Evolutionary conservation across 495 filamentous ascomycete species (phyloP).

Genomic region (Penicillium robsamsonii): DNA sequence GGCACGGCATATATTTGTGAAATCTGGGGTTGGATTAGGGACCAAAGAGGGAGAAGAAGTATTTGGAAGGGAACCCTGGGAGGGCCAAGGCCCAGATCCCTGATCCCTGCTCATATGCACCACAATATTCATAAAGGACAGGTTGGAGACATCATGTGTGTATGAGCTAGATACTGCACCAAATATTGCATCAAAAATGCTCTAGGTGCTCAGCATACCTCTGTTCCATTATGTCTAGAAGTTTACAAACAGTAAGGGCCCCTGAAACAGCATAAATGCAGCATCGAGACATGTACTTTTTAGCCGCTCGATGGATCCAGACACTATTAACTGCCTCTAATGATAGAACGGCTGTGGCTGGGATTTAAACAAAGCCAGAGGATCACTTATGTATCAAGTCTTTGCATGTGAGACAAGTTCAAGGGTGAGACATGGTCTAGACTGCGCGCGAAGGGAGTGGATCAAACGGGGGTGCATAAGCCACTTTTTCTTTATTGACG

Average conservation of each 20-base stretch:
- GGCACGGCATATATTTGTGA: background rate
- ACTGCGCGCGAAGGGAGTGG: background rate
- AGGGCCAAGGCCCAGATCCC: background rate
- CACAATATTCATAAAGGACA: background rate
- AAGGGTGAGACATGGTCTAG: slow-evolving; percentile 7
- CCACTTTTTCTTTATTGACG: slow-evolving; percentile 9
- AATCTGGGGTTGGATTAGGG: background rate
- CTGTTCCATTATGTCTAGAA: background rate
- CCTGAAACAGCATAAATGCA: background rate
- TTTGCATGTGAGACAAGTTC: slow-evolving; percentile 4
- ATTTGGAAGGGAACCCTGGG: background rate
- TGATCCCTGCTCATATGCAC: background rate
- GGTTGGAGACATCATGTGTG: background rate
- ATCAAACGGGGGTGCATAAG: slow-evolving; percentile 10
- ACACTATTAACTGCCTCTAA: background rate
- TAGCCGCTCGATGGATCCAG: background rate
- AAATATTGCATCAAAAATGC: background rate
- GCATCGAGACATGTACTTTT: background rate
- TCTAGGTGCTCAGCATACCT: background rate
- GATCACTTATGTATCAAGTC: background rate
- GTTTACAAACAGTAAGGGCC: background rate
- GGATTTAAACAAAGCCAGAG: background rate
- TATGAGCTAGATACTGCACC: background rate
- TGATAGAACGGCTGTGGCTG: background rate
- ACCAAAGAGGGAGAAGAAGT: background rate